Percentiles rank a stretch among this genome's conserved stretches.
phyloP scores from a whole-genome alignment of 441 rosid species.

The Sinapis alba region DNA sequence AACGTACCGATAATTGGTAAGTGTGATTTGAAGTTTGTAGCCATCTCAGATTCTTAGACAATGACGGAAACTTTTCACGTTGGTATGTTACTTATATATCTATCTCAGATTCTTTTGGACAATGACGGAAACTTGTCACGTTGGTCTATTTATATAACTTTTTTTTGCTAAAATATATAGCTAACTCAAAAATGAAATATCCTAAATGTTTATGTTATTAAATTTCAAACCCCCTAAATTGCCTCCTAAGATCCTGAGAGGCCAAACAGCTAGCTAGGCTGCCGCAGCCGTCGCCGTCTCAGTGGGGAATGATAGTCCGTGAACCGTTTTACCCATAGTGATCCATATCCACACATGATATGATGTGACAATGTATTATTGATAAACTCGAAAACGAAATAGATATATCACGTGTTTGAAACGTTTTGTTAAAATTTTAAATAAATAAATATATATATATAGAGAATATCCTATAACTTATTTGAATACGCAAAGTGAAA shows the following conservation, averaged over 20 bases:
- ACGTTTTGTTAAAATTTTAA: not conserved
- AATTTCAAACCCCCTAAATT: not conserved
- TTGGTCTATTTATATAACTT: not conserved
- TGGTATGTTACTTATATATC: not conserved
- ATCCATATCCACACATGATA: not conserved
- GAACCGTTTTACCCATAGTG: not conserved
- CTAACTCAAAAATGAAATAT: not conserved
- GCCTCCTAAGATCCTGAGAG: not conserved
- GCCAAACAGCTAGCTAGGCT: not conserved
- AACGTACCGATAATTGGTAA: slow-evolving; percentile 70
- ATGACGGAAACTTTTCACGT: not conserved
- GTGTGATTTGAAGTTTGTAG: slow-evolving; percentile 68
- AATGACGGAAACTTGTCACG: not conserved
- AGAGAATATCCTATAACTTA: too few relatives aligned
- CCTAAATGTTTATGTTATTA: not conserved
- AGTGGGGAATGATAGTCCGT: not conserved
- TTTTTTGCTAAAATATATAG: too few relatives aligned
- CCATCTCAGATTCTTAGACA: slow-evolving; percentile 43
- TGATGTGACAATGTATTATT: not conserved
- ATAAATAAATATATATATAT: too few relatives aligned
- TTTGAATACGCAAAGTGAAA: too few relatives aligned
- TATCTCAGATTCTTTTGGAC: not conserved
- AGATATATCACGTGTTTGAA: not conserved
- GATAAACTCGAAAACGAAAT: not conserved
- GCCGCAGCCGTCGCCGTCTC: not conserved